phyloP scores from a whole-genome alignment of 768 basidiomycete species.

The Rhizopogon sp. region DNA sequence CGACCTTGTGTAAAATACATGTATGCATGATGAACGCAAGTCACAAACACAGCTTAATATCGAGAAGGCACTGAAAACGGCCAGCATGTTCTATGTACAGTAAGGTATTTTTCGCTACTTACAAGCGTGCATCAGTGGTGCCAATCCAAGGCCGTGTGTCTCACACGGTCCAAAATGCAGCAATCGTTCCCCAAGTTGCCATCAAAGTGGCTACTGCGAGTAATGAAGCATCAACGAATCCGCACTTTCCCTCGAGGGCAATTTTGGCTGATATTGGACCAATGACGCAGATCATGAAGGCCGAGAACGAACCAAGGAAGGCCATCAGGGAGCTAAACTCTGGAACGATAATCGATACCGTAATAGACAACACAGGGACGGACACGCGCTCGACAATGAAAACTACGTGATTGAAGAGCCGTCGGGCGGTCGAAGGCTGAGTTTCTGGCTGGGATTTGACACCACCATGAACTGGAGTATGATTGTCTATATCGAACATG shows the following conservation, averaged over 20 bases:
- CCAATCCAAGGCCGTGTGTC: not conserved
- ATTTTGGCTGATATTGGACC: conserved; percentile 74
- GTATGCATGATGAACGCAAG: not conserved
- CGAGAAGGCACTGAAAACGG: too few species aligned
- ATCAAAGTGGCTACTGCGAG: conserved; percentile 52
- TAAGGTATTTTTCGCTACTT: too few species aligned
- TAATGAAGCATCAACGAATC: conserved; percentile 48
- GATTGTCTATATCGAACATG: conserved; percentile 61
- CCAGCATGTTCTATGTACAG: too few species aligned
- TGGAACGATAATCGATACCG: conserved; percentile 70
- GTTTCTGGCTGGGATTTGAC: conserved; percentile 23
- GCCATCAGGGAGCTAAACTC: conserved; percentile 84
- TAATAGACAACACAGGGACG: conserved; percentile 56
- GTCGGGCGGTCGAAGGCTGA: conserved; percentile 5
- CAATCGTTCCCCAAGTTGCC: conserved; percentile 75
- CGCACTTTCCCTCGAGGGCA: conserved; percentile 45
- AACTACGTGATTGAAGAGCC: conserved; percentile 32
- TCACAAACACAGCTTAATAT: not conserved
- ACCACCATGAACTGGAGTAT: conserved; percentile 5
- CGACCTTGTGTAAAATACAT: not conserved
- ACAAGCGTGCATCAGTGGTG: too few species aligned
- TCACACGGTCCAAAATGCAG: conserved; percentile 47
- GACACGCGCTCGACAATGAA: conserved; percentile 50
- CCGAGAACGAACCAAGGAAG: conserved; percentile 86
- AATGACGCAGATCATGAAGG: conserved; percentile 70